Base-by-base conservation (phyloP, 176 grass and related monocot species). In the Musa schizocarpa region DNA sequence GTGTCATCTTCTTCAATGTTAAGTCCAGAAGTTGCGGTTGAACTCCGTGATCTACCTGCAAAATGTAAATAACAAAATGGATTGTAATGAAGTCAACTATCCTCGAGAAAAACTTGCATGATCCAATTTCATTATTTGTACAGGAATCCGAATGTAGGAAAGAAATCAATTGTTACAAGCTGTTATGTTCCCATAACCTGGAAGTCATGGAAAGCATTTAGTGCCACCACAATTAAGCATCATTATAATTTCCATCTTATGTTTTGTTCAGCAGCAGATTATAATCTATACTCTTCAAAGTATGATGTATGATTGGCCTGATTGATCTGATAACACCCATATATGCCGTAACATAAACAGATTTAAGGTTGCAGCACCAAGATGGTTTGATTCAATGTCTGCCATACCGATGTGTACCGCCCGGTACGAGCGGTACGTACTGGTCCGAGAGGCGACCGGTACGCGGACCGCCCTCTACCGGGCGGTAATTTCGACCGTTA, bases 31-130 rank as follows among this genome's bases (percentile, higher is more conserved):
- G 77, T 78, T 75, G 79, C 43, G 1, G 70, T 55, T 24, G 83
- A 74, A 74, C 67, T 85, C 24, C 88, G 86, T 64, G 87, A 89
- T 79, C 84, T 83, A 80, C 84, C 94, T 98, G 88, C 53, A 79
- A 50, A 62, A 51, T n/a, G 76, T 50, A 75, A 16, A 65, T 69
- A 82, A 71, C 8, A 66, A 78, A 65, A 74, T 52, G 20, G 2
- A 13, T 26, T 75, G 34, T 4, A 43, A 56, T 64, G 73, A 78
- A 52, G 54, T 7, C 17, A 77, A 9, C 8, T 54, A 11, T 13
- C 1, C 1, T 14, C 13, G 26, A 21, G 19, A 50, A 55, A 59
- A 71, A 26, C 34, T n/a, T 24, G 13, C 68, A 81, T 75, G 73
- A 77, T 74, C 69, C 25, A 11, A 27, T 13, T 66, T 23, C 23